Base-by-base conservation (phyloP, 192 early-diverging fungal species). In the Spizellomyces punctatus region DNA sequence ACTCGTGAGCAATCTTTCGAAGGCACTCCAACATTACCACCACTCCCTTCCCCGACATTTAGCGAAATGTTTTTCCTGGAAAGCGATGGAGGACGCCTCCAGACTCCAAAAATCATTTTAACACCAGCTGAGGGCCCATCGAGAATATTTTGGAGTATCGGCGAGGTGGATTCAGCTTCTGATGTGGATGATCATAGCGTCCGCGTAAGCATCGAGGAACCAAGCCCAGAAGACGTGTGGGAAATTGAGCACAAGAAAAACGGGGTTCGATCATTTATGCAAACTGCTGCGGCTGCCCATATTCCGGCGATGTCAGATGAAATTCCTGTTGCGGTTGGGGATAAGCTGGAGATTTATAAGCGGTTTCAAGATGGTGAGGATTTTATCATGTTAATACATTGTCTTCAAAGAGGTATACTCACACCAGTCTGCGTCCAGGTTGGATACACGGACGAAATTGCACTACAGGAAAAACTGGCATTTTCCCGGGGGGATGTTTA, bases 51-150 rank as follows among this genome's bases (percentile, higher is more conserved):
- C 14, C 59, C 59, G 22, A 61, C 59, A 9, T 61, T 61, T 10
- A 61, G 59, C 42, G 59, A 61, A 42, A 16, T 61, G 59, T 61
- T 61, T 61, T 61, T 61, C 42, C 36, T 61, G 22, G 59, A 61
- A 9, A 61, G 59, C 36, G 59, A 61, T 42, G 21, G 14, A 6
- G 59, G 17, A 10, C 59, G 14, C 6, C 14, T 42, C 0, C 17
- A 19, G 22, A 61, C 59, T 36, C 59, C 59, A 61, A 17, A 41
- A 41, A 61, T 61, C 9, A 41, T 42, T 16, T 14, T 61, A 16
- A 61, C 59, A 41, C 59, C 59, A 5, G 42, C 22, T 42, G 59
- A 14, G 59, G 59, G 42, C 16, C 17, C 59, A 17, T 42, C 59
- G 36, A 17, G 22, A 16, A 61, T 61, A 16, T 41, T 61, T 61